Evolutionary conservation across 73 alveolate species (phyloP), one percentile per base, ranked within the genome.

Genomic region (Paramecium tetraurelia): DNA sequence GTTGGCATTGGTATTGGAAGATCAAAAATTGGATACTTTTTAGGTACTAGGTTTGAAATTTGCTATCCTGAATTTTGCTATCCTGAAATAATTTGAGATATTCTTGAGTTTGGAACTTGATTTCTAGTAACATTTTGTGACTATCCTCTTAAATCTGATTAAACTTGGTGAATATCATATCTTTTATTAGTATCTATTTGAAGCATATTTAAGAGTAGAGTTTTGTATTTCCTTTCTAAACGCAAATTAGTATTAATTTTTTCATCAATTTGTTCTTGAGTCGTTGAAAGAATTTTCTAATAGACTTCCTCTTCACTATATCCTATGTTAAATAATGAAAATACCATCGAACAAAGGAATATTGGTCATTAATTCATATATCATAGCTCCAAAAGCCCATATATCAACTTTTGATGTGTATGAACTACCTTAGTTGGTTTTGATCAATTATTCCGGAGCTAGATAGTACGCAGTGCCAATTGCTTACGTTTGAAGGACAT

Each of bases 371-470:
- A 48, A 24, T 80, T 80, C 90, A 44, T 43, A 80, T 12, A 20
- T 40, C 11, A 80, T 1, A 9, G 76, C 90, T 35, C 90, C 90
- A 41, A 80, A 80, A 12, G 76, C 75, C 90, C 90, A 80, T 6
- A 80, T 80, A 48, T 80, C 90, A 21, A 80, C 90, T 14, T 27
- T 16, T 20, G 1, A 44, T 4, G 70, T 3, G 38, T 44, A 80
- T 27, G 31, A 0, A 27, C 31, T 27, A 27, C 31, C 31, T 2
- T 35, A 0, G 43, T 20, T n/a, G 2, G 4, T 4, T 7, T 5
- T 35, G 11, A 22, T 22, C 3, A 80, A 7, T 48, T 80, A 40
- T 44, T 80, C 90, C 14, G 90, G 90, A 41, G 90, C 90, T 3
- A 10, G 12, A 24, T 80, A 80, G 46, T 80, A 46, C 3, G 41